These are phyloP conservation scores for Populus nigra DNA, from an alignment of 345 rosid species.

Conservation along the genomic window DNA sequence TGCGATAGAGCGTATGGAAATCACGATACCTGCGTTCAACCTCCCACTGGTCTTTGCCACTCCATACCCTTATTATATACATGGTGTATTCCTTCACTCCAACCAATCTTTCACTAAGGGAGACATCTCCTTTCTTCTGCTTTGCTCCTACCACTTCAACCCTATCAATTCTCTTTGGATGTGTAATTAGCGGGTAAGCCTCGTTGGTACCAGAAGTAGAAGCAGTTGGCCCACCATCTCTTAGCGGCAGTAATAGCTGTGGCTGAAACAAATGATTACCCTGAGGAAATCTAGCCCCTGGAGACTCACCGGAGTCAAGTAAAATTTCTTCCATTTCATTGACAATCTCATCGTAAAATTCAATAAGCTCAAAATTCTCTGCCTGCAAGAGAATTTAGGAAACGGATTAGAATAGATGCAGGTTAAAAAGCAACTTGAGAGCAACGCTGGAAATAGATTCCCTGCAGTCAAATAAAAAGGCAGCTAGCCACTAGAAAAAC, in stretches of 20 bases:
- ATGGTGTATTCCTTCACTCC: constrained; percentile 93
- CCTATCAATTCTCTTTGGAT: constrained; percentile 57
- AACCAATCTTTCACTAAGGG: constrained; percentile 88
- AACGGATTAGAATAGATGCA: constrained; percentile 19
- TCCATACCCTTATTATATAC: constrained; percentile 71
- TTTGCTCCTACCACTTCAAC: constrained; percentile 87
- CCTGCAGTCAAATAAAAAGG: background rate
- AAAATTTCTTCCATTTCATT: constrained; percentile 97
- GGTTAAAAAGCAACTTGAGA: constrained; percentile 11
- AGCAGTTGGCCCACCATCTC: constrained; percentile 81
- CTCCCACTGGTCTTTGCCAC: constrained; percentile 81
- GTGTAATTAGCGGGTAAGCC: constrained; percentile 33
- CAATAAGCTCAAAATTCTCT: constrained; percentile 52
- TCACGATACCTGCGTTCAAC: constrained; percentile 93
- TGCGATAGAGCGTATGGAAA: constrained; percentile 76
- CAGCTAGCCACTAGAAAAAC: background rate
- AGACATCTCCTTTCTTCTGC: constrained; percentile 89
- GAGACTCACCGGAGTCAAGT: constrained; percentile 74
- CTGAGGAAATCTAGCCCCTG: constrained; percentile 55
- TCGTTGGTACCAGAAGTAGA: constrained; percentile 60
- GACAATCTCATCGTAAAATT: constrained; percentile 76
- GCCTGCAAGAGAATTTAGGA: constrained; percentile 16
- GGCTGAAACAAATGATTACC: constrained; percentile 48
- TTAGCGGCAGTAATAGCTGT: constrained; percentile 47
- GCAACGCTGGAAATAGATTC: background rate